Evolutionary conservation across 495 filamentous ascomycete species (phyloP).

Genomic region (Saxophila tyrrhenica): DNA sequence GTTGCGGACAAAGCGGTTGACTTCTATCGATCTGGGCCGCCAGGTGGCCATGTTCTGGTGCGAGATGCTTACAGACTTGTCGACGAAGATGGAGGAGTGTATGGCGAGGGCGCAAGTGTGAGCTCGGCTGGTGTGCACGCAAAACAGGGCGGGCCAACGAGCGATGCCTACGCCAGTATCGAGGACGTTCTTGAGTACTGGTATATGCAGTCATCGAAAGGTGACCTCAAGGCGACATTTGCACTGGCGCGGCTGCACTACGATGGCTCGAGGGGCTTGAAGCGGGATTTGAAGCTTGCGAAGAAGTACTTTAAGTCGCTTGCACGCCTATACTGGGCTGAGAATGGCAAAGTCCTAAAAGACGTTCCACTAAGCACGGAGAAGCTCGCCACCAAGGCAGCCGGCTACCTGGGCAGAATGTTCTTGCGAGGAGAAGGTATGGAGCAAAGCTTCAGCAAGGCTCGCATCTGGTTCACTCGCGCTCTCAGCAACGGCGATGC

Average conservation of each 20-base stretch:
- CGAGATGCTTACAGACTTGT: slow-evolving; percentile 68
- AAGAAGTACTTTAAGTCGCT: slow-evolving; percentile 75
- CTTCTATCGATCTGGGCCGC: slow-evolving; percentile 78
- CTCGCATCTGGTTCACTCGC: slow-evolving; percentile 75
- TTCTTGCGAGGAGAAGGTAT: slow-evolving; percentile 86
- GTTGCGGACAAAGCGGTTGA: slow-evolving; percentile 88
- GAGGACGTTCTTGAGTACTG: slow-evolving; percentile 93
- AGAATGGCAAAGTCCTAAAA: slow-evolving; percentile 51
- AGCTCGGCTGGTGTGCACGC: slow-evolving; percentile 82
- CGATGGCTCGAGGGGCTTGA: slow-evolving; percentile 67
- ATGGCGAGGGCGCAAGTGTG: slow-evolving; percentile 89
- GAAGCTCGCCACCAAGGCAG: slow-evolving; percentile 76
- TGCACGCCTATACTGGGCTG: slow-evolving; percentile 77
- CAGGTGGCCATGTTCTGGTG: slow-evolving; percentile 69
- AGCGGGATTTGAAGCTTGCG: slow-evolving; percentile 60
- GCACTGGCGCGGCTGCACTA: slow-evolving; percentile 82
- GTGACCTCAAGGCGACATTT: slow-evolving; percentile 84
- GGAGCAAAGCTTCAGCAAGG: slow-evolving; percentile 62
- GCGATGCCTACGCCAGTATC: slow-evolving; percentile 67
- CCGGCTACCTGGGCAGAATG: slow-evolving; percentile 87
- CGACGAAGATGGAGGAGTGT: slow-evolving; percentile 85
- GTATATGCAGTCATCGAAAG: slow-evolving; percentile 86
- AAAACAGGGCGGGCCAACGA: slow-evolving; percentile 52
- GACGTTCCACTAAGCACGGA: slow-evolving; percentile 48
- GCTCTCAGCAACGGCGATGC: slow-evolving; percentile 70